Percentiles rank a stretch among this genome's conserved stretches.
Evolutionary conservation across 2,329 filamentous ascomycete species (phyloP).

Genomic region (Penicillium sp.): DNA sequence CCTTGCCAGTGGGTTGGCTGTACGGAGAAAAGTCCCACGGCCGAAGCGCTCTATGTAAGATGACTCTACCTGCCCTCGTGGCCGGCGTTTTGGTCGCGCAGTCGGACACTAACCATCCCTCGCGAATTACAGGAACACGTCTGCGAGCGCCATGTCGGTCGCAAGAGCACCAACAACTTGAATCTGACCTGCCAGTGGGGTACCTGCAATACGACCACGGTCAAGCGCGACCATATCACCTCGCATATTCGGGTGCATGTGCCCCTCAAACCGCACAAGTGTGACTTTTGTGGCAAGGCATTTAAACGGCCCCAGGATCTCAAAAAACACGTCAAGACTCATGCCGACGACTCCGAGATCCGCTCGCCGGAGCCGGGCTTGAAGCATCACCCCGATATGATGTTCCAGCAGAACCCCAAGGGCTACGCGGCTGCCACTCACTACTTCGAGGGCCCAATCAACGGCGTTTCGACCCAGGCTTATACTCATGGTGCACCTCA

Average conservation of each 20-base stretch:
- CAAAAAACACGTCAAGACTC: constrained; percentile 99
- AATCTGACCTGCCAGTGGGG: constrained; percentile 98
- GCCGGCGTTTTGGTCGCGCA: neutral
- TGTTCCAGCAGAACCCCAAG: constrained; percentile 41
- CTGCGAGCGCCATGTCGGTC: constrained; percentile 95
- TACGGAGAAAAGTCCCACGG: constrained; percentile 56
- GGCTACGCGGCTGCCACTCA: constrained; percentile 46
- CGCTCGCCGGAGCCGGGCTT: constrained; percentile 61
- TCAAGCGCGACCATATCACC: constrained; percentile 98
- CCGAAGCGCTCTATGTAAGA: constrained; percentile 62
- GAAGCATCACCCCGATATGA: constrained; percentile 41
- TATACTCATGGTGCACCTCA: constrained; percentile 45
- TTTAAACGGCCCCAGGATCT: constrained; percentile 99
- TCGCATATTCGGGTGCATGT: constrained; percentile 98
- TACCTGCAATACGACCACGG: constrained; percentile 89
- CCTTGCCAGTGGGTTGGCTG: constrained; percentile 63
- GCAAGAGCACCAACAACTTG: constrained; percentile 98
- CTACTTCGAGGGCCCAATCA: constrained; percentile 55
- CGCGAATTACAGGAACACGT: constrained; percentile 75
- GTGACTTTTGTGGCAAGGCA: constrained; percentile 96
- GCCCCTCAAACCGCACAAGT: constrained; percentile 98
- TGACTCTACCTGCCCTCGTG: constrained; percentile 1
- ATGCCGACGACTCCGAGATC: constrained; percentile 87
- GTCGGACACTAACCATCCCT: constrained; percentile 1
- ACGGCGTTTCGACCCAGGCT: constrained; percentile 47